Evolutionary conservation across 495 filamentous ascomycete genomes (phyloP).

Genomic region (Podospora tetraspora): DNA sequence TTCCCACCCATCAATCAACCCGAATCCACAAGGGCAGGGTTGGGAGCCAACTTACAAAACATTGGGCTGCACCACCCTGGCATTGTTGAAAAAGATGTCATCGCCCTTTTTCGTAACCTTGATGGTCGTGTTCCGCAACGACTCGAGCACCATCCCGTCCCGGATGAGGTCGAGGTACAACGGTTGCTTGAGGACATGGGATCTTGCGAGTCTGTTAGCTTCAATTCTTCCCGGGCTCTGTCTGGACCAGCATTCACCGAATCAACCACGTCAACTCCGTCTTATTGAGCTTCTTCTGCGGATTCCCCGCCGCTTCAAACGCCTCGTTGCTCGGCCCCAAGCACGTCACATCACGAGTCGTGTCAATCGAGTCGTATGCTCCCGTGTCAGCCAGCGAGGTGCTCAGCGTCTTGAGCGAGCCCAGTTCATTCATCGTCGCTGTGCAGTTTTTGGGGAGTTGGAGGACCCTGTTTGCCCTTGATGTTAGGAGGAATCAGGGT

Average conservation of each 20-base stretch:
- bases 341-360: conserved; percentile 28
- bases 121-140: conserved; percentile 19
- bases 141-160: conserved; percentile 15
- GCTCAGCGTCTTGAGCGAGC: conserved; percentile 19
- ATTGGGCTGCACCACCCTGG: conserved; percentile 29
- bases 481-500: too few relatives aligned
- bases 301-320: conserved; percentile 24
- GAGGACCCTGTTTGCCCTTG: conserved; percentile 13
- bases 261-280: conserved; percentile 16
- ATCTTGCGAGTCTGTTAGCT: not conserved
- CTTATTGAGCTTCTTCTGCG: conserved; percentile 20
- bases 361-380: conserved; percentile 21
- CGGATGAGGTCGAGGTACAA: conserved; percentile 27
- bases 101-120: conserved; percentile 24
- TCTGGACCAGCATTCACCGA: not conserved
- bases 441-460: conserved; percentile 23
- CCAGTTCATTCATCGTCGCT: conserved; percentile 18
- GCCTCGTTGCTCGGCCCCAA: conserved; percentile 30
- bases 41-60: conserved; percentile 12
- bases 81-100: conserved; percentile 33
- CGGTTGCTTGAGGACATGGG: conserved; percentile 25
- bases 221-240: not conserved
- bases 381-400: conserved; percentile 21
- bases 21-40: too few relatives aligned
- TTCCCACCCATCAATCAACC: not conserved